A percentile compares a stretch with the other conserved stretches of the same genome.
phyloP scores from a whole-genome alignment of 1,139 yeast genomes.

The Geotrichum carabidarum region DNA sequence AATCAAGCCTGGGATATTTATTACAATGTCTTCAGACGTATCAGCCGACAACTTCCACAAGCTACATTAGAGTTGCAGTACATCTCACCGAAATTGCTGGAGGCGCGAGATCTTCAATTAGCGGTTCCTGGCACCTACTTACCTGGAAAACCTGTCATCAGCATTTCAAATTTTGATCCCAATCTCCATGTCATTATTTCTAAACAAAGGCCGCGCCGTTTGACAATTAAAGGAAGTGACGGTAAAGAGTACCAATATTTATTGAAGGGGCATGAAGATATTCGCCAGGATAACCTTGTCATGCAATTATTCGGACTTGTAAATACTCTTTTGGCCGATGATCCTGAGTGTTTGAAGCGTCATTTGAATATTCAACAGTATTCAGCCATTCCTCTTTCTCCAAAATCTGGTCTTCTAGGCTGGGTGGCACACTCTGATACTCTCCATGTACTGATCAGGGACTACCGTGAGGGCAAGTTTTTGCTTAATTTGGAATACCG shows the following conservation, averaged over 20 bases:
- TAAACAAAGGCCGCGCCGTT: constrained; percentile 89
- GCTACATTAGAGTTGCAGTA: constrained; percentile 82
- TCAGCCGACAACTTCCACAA: constrained; percentile 84
- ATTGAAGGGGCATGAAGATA: constrained; percentile 95
- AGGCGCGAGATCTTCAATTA: constrained; percentile 71
- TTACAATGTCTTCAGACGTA: constrained; percentile 86
- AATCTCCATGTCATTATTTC: constrained; percentile 86
- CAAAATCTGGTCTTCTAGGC: constrained; percentile 91
- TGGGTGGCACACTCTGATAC: constrained; percentile 99
- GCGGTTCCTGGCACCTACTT: constrained; percentile 93
- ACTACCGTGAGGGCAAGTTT: constrained; percentile 88
- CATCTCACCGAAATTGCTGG: constrained; percentile 83
- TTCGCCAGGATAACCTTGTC: constrained; percentile 92
- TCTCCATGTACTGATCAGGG: constrained; percentile 86
- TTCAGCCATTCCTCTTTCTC: constrained; percentile 92
- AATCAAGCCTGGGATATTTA: constrained; percentile 98
- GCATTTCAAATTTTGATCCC: constrained; percentile 73
- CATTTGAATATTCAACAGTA: constrained; percentile 89
- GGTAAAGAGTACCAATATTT: constrained; percentile 80
- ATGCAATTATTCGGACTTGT: constrained; percentile 97
- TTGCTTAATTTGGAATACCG: constrained; percentile 89
- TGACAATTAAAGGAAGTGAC: constrained; percentile 77
- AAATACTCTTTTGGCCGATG: constrained; percentile 80
- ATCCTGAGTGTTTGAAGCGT: constrained; percentile 92
- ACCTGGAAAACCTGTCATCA: constrained; percentile 74